Conservation (phyloP, 495 filamentous ascomycete genomes). For the Sphaerosporella brunnea region DNA sequence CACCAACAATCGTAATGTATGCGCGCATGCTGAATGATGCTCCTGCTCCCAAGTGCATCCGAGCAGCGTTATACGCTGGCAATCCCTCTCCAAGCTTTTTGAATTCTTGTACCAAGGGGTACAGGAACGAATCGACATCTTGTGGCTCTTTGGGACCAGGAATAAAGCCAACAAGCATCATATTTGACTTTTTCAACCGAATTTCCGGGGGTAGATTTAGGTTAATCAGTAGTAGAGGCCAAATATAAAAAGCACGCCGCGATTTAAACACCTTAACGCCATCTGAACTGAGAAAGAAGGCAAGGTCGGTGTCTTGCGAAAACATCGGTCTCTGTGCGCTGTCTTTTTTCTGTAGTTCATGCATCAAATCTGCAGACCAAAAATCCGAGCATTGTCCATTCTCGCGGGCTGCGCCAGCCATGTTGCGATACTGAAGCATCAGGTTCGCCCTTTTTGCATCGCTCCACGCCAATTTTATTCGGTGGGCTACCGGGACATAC, state of each 20-base stretch:
- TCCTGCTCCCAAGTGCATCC: no score
- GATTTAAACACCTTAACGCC: not conserved
- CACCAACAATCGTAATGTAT: not conserved
- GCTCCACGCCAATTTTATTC: no score
- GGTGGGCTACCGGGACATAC: no score
- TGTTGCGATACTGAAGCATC: no score
- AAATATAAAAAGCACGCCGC: not conserved
- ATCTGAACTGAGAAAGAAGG: not conserved
- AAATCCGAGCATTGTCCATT: no score
- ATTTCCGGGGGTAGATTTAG: constrained; percentile 6
- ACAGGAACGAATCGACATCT: constrained; percentile 6
- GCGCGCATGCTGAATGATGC: not conserved
- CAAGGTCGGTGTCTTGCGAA: not conserved
- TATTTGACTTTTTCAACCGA: constrained; percentile 1
- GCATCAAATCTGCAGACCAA: no score
- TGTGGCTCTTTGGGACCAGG: constrained; percentile 10
- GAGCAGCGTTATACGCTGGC: not conserved
- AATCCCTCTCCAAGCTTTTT: constrained; percentile 2
- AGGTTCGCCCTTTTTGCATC: no score
- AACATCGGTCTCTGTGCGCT: no score
- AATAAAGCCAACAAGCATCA: constrained; percentile 2
- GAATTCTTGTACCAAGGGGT: constrained; percentile 8
- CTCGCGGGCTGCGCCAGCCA: no score
- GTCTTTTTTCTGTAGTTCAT: not conserved
- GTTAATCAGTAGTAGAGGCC: not conserved